These are phyloP conservation scores for Macrolepiota fuliginosa DNA, from an alignment of 768 basidiomycete species.

Conservation along the genomic window DNA sequence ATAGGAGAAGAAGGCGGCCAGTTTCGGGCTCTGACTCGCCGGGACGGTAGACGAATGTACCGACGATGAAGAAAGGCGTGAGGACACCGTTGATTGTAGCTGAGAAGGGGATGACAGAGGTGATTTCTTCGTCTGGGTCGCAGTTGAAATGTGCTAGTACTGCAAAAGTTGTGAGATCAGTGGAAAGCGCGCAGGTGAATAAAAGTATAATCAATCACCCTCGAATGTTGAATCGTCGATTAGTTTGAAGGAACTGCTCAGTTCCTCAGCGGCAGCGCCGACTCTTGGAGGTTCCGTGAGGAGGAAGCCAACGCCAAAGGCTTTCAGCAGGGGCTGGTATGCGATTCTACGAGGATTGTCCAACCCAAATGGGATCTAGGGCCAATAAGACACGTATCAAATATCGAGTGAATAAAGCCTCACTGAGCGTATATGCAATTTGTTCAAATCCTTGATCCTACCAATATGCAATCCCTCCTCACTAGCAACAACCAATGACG, in stretches of 20 bases:
- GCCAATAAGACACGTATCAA: conserved; percentile 7
- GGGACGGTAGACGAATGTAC: conserved; percentile 38
- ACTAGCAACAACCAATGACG: conserved; percentile 60
- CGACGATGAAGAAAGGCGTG: conserved; percentile 47
- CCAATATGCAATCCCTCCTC: conserved; percentile 61
- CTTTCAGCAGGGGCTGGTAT: conserved; percentile 49
- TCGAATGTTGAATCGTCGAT: conserved; percentile 64
- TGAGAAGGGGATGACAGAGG: conserved; percentile 43
- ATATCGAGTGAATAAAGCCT: conserved; percentile 17
- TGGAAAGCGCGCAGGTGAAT: background rate
- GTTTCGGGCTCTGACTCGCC: conserved; percentile 48
- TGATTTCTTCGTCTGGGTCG: conserved; percentile 59
- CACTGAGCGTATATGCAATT: conserved; percentile 81
- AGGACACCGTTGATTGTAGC: conserved; percentile 25
- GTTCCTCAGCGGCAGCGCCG: conserved; percentile 40
- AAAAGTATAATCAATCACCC: conserved; percentile 37
- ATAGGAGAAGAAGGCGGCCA: conserved; percentile 64
- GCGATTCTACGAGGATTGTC: conserved; percentile 70
- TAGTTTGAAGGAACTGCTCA: conserved; percentile 59
- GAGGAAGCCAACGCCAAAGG: conserved; percentile 66
- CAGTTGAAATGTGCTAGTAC: conserved; percentile 49
- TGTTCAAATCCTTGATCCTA: conserved; percentile 61
- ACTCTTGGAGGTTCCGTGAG: conserved; percentile 52
- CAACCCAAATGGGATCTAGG: conserved; percentile 66
- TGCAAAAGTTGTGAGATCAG: conserved; percentile 15